Percentiles rank a stretch among this genome's conserved stretches.
Evolutionary conservation across 768 basidiomycete species (phyloP).

Genomic region (Rhizopogon rudus): DNA sequence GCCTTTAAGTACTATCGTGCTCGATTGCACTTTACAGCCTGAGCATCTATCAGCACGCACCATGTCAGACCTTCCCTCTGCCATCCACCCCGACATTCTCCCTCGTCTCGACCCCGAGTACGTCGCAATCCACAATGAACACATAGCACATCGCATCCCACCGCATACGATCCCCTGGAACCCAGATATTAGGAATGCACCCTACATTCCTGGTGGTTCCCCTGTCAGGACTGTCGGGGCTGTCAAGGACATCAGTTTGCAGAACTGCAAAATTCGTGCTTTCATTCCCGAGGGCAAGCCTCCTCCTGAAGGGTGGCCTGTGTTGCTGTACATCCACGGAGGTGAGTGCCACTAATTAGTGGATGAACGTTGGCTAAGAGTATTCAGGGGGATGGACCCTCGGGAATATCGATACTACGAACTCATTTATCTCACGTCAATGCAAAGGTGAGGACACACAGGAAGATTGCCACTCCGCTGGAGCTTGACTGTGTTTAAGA

Average conservation of each 20-base stretch:
- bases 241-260: conserved; percentile 44
- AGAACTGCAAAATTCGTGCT: conserved; percentile 50
- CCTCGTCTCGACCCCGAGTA: conserved; percentile 60
- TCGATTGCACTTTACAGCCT: not conserved
- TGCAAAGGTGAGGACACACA: conserved; percentile 13
- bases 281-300: conserved; percentile 53
- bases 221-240: conserved; percentile 49
- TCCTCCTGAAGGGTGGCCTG: conserved; percentile 59
- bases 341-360: conserved; percentile 32
- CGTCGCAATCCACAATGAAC: conserved; percentile 48
- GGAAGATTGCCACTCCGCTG: not conserved
- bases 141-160: conserved; percentile 38
- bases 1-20: not conserved
- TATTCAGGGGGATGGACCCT: conserved; percentile 67
- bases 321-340: conserved; percentile 70
- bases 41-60: not conserved
- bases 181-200: conserved; percentile 44
- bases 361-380: not conserved
- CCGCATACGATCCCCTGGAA: conserved; percentile 59
- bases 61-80: conserved; percentile 30
- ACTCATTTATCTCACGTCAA: conserved; percentile 42
- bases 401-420: conserved; percentile 55
- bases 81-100: conserved; percentile 57
- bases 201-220: conserved; percentile 52
- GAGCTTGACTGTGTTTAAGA: conserved; percentile 27